Evolutionary conservation across 73 alveolate genomes (phyloP), one percentile per base, ranked within the genome.

Genomic region (Paramecium octaurelia): DNA sequence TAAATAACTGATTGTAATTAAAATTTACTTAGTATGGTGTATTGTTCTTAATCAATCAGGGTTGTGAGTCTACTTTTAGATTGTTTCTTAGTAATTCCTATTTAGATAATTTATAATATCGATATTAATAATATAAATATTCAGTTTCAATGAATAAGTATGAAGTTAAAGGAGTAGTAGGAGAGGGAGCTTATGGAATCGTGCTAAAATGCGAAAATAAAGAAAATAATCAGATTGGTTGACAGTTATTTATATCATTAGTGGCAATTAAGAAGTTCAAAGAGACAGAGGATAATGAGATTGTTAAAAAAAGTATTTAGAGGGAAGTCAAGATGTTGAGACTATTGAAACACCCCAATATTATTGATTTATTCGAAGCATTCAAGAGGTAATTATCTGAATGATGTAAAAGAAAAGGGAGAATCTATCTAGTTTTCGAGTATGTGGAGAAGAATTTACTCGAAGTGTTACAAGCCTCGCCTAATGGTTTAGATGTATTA

Each of bases 351-450:
- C 99, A 96, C 92, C 95, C 95, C 73, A 96, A 96, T 93, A 86
- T 96, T 3, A 98, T 96, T 1, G 96, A 96, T 64, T 93, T 96
- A 69, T 95, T 92, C 54, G 99, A 96, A 86, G 96, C 98, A 14
- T 89, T 93, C 54, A 86, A 88, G 20, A 71, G 94, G 90, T 71
- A 89, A 9, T 35, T 4, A 0, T 23, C 9, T 9, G 0, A 18
- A 31, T 24, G 8, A 43, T 43, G 16, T 80, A 8, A 38, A 9
- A 89, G 96, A 93, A 98, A 98, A 92, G 99, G 99, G 75, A 93
- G 98, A 84, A 94, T 97, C 36, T 98, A 92, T 85, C 57, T 98
- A 80, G 99, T 98, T 18, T 98, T 98, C 92, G 99, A 98, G 91
- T 98, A 97, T 87, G 98, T 98, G 0, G 99, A 98, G 71, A 96